phyloP scores from a whole-genome alignment of 225 moss, liverwort and hornwort genomes.

The Physcomitrellopsis africana region DNA sequence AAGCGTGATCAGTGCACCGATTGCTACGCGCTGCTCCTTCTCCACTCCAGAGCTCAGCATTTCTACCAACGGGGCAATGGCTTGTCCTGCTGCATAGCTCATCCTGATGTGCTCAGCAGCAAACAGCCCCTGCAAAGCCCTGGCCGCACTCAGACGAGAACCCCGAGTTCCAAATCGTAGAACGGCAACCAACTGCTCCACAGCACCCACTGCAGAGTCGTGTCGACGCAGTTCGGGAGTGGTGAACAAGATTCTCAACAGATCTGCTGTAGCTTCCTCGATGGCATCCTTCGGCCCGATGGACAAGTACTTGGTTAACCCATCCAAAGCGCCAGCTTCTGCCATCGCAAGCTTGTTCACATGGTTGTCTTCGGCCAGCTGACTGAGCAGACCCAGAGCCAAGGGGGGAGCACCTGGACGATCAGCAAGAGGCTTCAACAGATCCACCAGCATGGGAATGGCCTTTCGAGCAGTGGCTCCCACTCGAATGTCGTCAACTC shows the following conservation, averaged over 20 bases:
- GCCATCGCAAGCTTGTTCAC: slow-evolving; percentile 98
- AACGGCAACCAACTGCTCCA: slow-evolving; percentile 94
- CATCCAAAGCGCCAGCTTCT: slow-evolving; percentile 96
- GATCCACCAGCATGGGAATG: slow-evolving; percentile 91
- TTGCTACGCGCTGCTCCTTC: slow-evolving; percentile 93
- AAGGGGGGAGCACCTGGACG: slow-evolving; percentile 96
- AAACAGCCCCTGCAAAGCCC: slow-evolving; percentile 86
- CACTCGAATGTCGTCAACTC: slow-evolving; percentile 94
- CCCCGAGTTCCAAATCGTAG: slow-evolving; percentile 90
- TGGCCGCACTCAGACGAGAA: slow-evolving; percentile 88
- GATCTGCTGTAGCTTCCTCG: slow-evolving; percentile 93
- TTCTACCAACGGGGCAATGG: slow-evolving; percentile 89
- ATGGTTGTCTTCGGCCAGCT: slow-evolving; percentile 90
- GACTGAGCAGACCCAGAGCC: slow-evolving; percentile 84
- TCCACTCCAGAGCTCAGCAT: slow-evolving; percentile 95
- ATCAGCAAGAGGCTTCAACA: slow-evolving; percentile 91
- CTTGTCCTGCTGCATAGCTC: slow-evolving; percentile 95
- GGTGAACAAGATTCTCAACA: slow-evolving; percentile 82
- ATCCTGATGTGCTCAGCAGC: slow-evolving; percentile 82
- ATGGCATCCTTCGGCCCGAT: slow-evolving; percentile 96
- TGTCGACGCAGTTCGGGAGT: slow-evolving; percentile 87
- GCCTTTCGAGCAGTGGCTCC: slow-evolving; percentile 98
- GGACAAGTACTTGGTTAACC: slow-evolving; percentile 90
- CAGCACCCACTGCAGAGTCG: slow-evolving; percentile 84
- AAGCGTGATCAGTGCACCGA: slow-evolving; percentile 81